Evolutionary conservation across 2,329 filamentous ascomycete species (phyloP).

Genomic region (Neonectria hederae): DNA sequence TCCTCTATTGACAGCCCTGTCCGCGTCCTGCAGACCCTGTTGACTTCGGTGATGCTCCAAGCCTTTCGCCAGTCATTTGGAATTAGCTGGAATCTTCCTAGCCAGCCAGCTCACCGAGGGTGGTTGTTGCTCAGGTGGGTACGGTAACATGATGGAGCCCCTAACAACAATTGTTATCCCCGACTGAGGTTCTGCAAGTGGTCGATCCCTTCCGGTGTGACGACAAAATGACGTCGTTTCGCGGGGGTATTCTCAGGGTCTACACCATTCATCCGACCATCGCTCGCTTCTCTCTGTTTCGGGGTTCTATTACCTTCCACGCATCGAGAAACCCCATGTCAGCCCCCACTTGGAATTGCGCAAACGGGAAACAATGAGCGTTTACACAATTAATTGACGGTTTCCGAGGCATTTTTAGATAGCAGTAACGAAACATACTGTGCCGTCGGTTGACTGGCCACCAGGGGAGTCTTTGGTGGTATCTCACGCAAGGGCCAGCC

Average conservation of each 20-base stretch:
- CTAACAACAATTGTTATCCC: background rate
- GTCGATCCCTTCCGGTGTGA: constrained; percentile 31
- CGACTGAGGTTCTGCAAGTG: constrained; percentile 28
- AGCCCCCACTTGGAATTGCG: too few species aligned
- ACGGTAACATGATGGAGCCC: background rate
- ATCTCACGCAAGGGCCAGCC: background rate
- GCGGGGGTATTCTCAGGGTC: constrained; percentile 33
- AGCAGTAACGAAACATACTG: background rate
- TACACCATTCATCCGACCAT: background rate
- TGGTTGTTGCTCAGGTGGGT: background rate
- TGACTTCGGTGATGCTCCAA: background rate
- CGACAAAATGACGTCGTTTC: constrained; percentile 29
- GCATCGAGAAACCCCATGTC: background rate
- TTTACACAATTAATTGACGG: background rate
- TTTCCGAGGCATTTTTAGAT: background rate
- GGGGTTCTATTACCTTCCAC: constrained; percentile 30
- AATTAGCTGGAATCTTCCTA: background rate
- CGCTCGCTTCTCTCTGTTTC: constrained; percentile 11
- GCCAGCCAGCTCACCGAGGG: background rate
- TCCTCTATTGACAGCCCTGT: background rate
- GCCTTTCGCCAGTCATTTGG: background rate
- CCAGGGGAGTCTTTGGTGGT: background rate
- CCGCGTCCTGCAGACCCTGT: background rate
- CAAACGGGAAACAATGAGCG: background rate
- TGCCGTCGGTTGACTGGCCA: background rate